phyloP scores from a whole-genome alignment of 2,329 filamentous ascomycete species.

The Alternaria longipes region DNA sequence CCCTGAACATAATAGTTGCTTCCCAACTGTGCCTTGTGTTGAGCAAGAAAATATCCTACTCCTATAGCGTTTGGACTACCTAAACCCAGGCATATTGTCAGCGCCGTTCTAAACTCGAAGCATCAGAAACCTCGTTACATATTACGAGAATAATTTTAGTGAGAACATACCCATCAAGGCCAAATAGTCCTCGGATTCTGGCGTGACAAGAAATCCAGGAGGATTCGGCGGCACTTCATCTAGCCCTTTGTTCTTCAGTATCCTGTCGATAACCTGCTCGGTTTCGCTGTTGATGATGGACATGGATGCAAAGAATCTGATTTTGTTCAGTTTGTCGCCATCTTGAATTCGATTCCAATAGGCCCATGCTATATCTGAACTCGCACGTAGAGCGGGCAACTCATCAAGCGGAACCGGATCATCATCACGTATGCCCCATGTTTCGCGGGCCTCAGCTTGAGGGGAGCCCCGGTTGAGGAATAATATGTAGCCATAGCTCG shows the following conservation, averaged over 20 bases:
- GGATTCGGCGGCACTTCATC: neutral
- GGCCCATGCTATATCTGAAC: constrained; percentile 10
- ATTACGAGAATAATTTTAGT: neutral
- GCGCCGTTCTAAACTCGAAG: neutral
- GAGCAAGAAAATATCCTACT: constrained; percentile 7
- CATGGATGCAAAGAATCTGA: neutral
- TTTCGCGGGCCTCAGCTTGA: neutral
- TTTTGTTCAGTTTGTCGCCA: neutral
- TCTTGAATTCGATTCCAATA: constrained; percentile 3
- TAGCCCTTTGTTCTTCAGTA: neutral
- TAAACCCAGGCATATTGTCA: neutral
- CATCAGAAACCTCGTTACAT: neutral
- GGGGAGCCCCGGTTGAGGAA: constrained; percentile 3
- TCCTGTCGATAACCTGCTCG: neutral
- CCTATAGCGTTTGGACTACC: constrained; percentile 8
- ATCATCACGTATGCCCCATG: neutral
- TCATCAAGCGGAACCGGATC: neutral
- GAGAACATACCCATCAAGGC: constrained; percentile 7
- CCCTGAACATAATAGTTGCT: neutral
- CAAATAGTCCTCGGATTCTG: neutral
- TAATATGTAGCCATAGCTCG: neutral
- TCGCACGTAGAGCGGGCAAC: constrained; percentile 5
- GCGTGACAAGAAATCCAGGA: neutral
- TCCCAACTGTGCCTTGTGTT: constrained; percentile 6
- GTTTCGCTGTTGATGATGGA: neutral